Conservation (phyloP, 2,329 filamentous ascomycete genomes). For the Alternaria arborescens region DNA sequence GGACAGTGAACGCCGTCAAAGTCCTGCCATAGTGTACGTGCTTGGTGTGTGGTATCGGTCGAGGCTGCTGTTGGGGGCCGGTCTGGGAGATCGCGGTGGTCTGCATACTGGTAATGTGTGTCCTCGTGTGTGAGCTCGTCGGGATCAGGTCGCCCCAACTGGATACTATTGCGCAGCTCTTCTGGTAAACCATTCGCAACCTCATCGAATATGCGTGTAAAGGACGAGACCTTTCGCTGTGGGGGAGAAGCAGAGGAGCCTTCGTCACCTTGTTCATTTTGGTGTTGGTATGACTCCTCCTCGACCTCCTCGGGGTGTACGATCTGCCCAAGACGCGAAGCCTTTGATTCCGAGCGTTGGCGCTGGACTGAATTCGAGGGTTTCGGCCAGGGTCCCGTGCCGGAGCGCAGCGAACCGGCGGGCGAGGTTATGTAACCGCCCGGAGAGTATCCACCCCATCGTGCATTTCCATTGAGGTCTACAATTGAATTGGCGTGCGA, state of each 20-base stretch:
- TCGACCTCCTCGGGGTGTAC: constrained; percentile 47
- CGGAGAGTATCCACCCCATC: constrained; percentile 75
- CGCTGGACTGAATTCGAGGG: constrained; percentile 43
- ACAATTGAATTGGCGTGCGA: constrained; percentile 68
- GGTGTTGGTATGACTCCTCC: constrained; percentile 15
- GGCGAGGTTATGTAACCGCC: constrained; percentile 74
- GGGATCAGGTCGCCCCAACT: constrained; percentile 18
- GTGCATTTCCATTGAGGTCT: constrained; percentile 71
- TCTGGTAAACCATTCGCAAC: constrained; percentile 48
- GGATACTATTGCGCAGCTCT: constrained; percentile 37
- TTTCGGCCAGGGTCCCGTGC: constrained; percentile 52
- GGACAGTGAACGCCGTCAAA: constrained; percentile 83
- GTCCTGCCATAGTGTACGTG: constrained; percentile 74
- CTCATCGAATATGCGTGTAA: constrained; percentile 48
- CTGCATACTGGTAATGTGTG: constrained; percentile 18
- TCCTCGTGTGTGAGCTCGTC: constrained; percentile 8
- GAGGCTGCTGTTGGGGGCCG: constrained; percentile 64
- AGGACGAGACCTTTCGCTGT: constrained; percentile 47
- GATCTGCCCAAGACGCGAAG: constrained; percentile 54
- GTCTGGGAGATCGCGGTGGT: constrained; percentile 46
- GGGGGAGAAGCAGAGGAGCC: constrained; percentile 6
- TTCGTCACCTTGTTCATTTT: constrained; percentile 2
- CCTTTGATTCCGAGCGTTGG: constrained; percentile 52
- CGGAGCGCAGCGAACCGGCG: constrained; percentile 65
- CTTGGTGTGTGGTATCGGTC: constrained; percentile 70